Evolutionary conservation across 176 grass and related monocot genomes (phyloP).

Genomic region (Triticum turgidum): DNA sequence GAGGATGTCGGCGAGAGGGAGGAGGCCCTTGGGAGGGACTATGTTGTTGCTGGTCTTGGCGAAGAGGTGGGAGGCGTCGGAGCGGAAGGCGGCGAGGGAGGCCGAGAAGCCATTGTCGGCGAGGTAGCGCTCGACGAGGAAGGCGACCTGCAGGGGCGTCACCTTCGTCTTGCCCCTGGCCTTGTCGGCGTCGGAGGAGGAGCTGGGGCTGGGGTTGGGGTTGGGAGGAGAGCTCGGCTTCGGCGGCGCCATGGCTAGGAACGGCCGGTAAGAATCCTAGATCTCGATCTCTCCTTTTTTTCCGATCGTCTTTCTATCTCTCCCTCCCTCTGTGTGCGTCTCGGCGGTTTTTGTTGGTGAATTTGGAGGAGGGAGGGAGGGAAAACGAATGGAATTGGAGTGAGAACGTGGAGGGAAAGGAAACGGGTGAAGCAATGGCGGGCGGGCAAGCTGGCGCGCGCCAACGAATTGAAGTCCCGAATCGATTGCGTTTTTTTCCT

Average conservation of each 20-base stretch:
- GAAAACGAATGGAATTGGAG: neutral
- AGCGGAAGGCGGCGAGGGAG: constrained; percentile 63
- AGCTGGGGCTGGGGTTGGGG: neutral
- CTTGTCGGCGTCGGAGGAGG: constrained; percentile 10
- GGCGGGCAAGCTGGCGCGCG: neutral
- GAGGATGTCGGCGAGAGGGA: constrained; percentile 70
- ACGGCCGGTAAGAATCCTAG: neutral
- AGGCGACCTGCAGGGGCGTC: constrained; percentile 70
- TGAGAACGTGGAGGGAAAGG: neutral
- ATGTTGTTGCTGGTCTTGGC: constrained; percentile 41
- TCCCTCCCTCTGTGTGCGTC: neutral
- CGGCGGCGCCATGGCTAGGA: constrained; percentile 36
- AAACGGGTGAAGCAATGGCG: neutral
- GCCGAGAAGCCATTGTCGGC: constrained; percentile 60
- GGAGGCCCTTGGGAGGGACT: constrained; percentile 47
- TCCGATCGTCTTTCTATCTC: neutral
- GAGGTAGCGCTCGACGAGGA: constrained; percentile 89
- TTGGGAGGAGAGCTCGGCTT: constrained; percentile 15
- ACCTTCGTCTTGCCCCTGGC: constrained; percentile 51
- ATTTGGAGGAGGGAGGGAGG: neutral
- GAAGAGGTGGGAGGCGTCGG: constrained; percentile 64
- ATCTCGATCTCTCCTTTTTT: constrained; percentile 8
- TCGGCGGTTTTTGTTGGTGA: constrained; percentile 6
- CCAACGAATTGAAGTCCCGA: neutral
- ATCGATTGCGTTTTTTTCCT: neutral